Conservation (phyloP, 352 stramenopile species). For the Pythium guiyangense region DNA sequence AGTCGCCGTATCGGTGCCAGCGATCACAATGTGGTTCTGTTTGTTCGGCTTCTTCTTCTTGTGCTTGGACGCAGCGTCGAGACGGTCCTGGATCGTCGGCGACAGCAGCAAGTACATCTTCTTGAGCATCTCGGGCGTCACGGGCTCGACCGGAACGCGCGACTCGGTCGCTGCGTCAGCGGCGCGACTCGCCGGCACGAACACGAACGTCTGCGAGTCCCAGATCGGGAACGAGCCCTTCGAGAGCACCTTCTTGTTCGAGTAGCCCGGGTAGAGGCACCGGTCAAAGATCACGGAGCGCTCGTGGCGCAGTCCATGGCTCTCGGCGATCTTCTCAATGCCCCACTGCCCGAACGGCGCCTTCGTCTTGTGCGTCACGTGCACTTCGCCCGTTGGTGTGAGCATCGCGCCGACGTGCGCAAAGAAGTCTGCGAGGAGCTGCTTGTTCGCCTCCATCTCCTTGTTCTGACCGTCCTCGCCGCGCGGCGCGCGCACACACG, state of each 20-base stretch:
- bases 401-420: constrained; percentile 41
- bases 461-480: constrained; percentile 96
- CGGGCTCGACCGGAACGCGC: constrained; percentile 17
- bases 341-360: constrained; percentile 87
- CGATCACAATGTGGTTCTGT: constrained; percentile 15
- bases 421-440: constrained; percentile 90
- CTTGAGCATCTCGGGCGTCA: constrained; percentile 61
- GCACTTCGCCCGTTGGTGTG: constrained; percentile 80
- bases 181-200: constrained; percentile 39
- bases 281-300: constrained; percentile 92
- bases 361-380: constrained; percentile 97
- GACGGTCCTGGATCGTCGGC: constrained; percentile 50
- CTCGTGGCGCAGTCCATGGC: constrained; percentile 38
- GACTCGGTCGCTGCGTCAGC: constrained; percentile 7
- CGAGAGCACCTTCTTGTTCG: constrained; percentile 95
- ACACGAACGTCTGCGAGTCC: constrained; percentile 95
- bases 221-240: constrained; percentile 95
- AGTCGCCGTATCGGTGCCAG: not conserved
- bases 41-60: constrained; percentile 26
- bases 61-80: constrained; percentile 42
- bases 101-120: constrained; percentile 65
- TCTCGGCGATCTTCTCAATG: constrained; percentile 61
- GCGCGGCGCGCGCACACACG: constrained; percentile 85
- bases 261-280: constrained; percentile 90
- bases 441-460: constrained; percentile 94